Conservation (phyloP, 345 rosid genomes). For the Toxicodendron radicans region DNA sequence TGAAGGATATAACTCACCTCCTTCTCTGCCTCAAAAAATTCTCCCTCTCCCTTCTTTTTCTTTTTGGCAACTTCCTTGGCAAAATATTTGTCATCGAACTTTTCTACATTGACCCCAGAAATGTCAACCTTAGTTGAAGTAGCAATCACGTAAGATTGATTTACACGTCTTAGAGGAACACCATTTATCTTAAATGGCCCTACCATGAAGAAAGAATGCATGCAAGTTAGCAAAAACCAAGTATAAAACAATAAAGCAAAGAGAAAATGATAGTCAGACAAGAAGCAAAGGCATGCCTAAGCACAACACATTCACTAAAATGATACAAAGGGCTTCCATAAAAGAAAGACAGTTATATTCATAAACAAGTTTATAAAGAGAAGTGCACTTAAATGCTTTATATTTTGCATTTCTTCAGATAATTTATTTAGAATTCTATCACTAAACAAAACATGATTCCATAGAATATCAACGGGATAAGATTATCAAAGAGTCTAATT, state of each 20-base stretch:
- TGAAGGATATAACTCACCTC: conserved; percentile 47
- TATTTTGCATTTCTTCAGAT: background rate
- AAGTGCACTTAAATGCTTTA: background rate
- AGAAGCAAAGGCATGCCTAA: background rate
- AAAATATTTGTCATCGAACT: conserved; percentile 61
- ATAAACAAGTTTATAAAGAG: background rate
- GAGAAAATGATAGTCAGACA: background rate
- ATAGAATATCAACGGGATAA: background rate
- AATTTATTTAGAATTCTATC: background rate
- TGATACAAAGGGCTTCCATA: too few relatives aligned
- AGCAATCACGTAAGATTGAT: conserved; percentile 63
- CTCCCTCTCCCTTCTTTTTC: conserved; percentile 70
- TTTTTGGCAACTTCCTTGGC: conserved; percentile 75
- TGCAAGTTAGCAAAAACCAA: background rate
- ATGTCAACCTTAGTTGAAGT: conserved; percentile 76
- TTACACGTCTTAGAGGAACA: conserved; percentile 69
- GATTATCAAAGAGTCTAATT: background rate
- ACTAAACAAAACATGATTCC: background rate
- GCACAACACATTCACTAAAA: background rate
- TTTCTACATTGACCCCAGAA: conserved; percentile 48
- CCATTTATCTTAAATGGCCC: conserved; percentile 84
- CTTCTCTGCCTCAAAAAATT: conserved; percentile 79
- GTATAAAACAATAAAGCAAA: background rate
- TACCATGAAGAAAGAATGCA: conserved; percentile 15
- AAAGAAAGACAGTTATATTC: background rate